A percentile compares a stretch with the other conserved stretches of the same genome.
These are phyloP conservation scores for Nelumbo lutea DNA, from an alignment of 164 flowering plant species.

Conservation along the genomic window DNA sequence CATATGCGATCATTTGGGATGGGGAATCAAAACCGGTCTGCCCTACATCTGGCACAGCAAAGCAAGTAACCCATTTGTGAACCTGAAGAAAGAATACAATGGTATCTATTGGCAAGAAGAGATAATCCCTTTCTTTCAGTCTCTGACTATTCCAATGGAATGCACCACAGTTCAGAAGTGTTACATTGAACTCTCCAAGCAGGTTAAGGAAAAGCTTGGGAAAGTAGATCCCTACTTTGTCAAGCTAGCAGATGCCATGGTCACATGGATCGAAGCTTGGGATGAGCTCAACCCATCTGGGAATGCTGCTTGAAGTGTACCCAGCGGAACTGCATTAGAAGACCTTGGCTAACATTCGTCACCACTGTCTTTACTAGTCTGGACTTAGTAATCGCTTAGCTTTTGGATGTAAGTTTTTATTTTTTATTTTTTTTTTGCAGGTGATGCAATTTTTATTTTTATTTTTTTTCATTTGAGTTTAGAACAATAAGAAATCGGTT, in stretches of 20 bases:
- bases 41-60: slow-evolving; percentile 85
- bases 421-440: slow-evolving; percentile 10
- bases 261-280: slow-evolving; percentile 83
- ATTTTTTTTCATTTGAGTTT: slow-evolving; percentile 3
- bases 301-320: slow-evolving; percentile 15
- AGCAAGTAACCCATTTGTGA: slow-evolving; percentile 73
- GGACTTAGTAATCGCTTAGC: slow-evolving; percentile 1
- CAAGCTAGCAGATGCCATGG: slow-evolving; percentile 74
- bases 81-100: slow-evolving; percentile 70
- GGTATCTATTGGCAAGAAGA: slow-evolving; percentile 79
- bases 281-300: slow-evolving; percentile 62
- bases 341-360: not conserved
- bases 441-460: not conserved
- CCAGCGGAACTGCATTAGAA: slow-evolving; percentile 27
- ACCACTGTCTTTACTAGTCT: not conserved
- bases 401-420: slow-evolving; percentile 3
- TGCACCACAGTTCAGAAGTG: slow-evolving; percentile 60
- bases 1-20: slow-evolving; percentile 69
- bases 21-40: slow-evolving; percentile 66
- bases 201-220: slow-evolving; percentile 57
- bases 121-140: slow-evolving; percentile 71
- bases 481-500: slow-evolving; percentile 6
- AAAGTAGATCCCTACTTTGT: slow-evolving; percentile 62
- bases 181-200: slow-evolving; percentile 66
- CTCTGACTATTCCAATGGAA: slow-evolving; percentile 50